Evolutionary conservation across 148 eudicot species (phyloP).

Genomic region (Talinum fruticosum): DNA sequence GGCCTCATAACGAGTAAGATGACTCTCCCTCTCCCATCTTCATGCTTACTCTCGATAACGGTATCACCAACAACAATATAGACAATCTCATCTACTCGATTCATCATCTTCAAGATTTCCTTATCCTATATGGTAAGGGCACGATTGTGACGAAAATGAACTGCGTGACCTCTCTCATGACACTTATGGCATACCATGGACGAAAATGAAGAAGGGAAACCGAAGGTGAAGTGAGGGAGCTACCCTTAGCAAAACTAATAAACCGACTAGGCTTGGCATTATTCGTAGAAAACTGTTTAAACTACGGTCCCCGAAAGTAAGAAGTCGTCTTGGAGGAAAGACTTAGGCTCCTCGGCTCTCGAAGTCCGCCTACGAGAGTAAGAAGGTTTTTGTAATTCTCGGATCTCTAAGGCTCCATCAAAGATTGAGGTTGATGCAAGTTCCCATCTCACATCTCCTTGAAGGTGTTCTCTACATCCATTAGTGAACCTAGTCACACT

Average conservation of each 20-base stretch:
- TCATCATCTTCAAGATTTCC: background rate
- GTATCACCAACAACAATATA: background rate
- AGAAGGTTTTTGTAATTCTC: background rate
- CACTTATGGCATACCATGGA: background rate
- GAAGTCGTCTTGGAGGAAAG: background rate
- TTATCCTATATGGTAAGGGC: background rate
- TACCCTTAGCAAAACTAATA: background rate
- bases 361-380: background rate
- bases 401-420: background rate
- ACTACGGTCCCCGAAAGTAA: background rate
- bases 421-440: background rate
- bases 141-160: background rate
- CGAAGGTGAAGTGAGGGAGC: background rate
- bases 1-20: too few species aligned
- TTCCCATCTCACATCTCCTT: background rate
- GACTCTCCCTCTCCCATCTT: too few species aligned
- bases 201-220: background rate
- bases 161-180: background rate
- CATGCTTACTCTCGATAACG: too few species aligned
- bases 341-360: background rate
- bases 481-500: background rate
- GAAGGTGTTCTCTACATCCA: background rate
- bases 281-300: background rate
- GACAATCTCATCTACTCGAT: background rate
- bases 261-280: background rate